These are phyloP conservation scores for Microbotryum scabiosae DNA, from an alignment of 1,284 basidiomycete species.

Conservation along the genomic window DNA sequence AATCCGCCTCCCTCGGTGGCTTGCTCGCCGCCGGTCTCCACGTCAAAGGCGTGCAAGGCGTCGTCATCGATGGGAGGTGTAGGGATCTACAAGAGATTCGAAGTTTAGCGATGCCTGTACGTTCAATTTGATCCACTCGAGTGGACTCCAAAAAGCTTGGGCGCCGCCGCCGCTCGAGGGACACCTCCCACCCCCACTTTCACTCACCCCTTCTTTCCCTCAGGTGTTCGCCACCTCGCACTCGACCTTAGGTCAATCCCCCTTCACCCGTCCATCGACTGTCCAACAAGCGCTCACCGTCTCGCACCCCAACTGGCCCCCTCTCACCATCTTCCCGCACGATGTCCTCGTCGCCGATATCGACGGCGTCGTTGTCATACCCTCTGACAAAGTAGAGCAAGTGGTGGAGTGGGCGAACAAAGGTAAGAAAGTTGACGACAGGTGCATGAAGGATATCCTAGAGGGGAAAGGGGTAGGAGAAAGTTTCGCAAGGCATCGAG, in stretches of 20 bases:
- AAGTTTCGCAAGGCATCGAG: conserved; percentile 68
- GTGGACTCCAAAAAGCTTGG: not conserved
- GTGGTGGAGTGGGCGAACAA: conserved; percentile 56
- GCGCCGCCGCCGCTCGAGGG: too few species aligned
- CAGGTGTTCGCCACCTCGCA: conserved; percentile 63
- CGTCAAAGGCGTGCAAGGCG: conserved; percentile 58
- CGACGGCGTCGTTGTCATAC: conserved; percentile 82
- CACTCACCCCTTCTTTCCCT: conserved; percentile 5
- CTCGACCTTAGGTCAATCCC: conserved; percentile 78
- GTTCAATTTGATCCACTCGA: too few species aligned
- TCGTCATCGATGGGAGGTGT: conserved; percentile 69
- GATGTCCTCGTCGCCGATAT: conserved; percentile 79
- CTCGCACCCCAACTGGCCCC: conserved; percentile 41
- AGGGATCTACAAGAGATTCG: conserved; percentile 73
- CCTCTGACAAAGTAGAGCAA: conserved; percentile 50
- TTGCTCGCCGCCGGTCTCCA: conserved; percentile 79
- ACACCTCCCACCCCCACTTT: not conserved
- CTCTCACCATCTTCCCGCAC: conserved; percentile 59
- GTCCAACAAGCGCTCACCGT: conserved; percentile 68
- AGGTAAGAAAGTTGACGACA: conserved; percentile 60
- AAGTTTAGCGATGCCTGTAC: conserved; percentile 55
- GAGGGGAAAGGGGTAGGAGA: conserved; percentile 64
- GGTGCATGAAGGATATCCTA: conserved; percentile 66
- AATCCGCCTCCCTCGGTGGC: conserved; percentile 85
- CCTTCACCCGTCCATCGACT: conserved; percentile 74